phyloP scores from a whole-genome alignment of 148 eudicot genomes.

The Nepenthes gracilis region DNA sequence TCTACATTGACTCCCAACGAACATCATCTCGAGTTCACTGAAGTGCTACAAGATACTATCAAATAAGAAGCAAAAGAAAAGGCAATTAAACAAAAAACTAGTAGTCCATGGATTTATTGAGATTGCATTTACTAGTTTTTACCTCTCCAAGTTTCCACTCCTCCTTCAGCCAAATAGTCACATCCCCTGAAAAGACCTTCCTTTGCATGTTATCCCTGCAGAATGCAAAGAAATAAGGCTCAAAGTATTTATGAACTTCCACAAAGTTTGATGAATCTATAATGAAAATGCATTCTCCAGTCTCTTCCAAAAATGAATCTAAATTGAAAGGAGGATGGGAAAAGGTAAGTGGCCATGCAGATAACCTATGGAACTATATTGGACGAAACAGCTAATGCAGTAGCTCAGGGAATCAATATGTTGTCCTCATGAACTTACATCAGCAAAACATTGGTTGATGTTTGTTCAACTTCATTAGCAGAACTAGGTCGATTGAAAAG shows the following conservation, averaged over 20 bases:
- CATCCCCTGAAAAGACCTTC: constrained; percentile 24
- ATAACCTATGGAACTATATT: neutral
- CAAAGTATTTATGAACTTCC: neutral
- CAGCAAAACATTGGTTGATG: constrained; percentile 8
- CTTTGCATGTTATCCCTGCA: constrained; percentile 31
- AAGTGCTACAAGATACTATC: too few species aligned
- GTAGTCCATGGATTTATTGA: neutral
- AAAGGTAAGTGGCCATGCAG: neutral
- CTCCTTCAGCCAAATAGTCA: constrained; percentile 58
- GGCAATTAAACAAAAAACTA: neutral
- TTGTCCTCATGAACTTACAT: constrained; percentile 20
- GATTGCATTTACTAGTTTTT: neutral
- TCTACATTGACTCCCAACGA: neutral
- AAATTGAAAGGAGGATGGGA: neutral
- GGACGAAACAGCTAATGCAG: neutral
- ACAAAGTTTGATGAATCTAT: neutral
- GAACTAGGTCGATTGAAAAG: constrained; percentile 17
- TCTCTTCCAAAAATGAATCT: neutral
- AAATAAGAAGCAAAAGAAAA: neutral
- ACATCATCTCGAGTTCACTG: too few species aligned
- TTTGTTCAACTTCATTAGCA: constrained; percentile 16
- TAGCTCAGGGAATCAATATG: neutral
- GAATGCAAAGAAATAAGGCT: constrained; percentile 2
- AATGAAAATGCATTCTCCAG: neutral
- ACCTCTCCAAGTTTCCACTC: constrained; percentile 84